These are phyloP conservation scores for Cytospora piceicola DNA, from an alignment of 2,329 filamentous ascomycete genomes.

Conservation along the genomic window DNA sequence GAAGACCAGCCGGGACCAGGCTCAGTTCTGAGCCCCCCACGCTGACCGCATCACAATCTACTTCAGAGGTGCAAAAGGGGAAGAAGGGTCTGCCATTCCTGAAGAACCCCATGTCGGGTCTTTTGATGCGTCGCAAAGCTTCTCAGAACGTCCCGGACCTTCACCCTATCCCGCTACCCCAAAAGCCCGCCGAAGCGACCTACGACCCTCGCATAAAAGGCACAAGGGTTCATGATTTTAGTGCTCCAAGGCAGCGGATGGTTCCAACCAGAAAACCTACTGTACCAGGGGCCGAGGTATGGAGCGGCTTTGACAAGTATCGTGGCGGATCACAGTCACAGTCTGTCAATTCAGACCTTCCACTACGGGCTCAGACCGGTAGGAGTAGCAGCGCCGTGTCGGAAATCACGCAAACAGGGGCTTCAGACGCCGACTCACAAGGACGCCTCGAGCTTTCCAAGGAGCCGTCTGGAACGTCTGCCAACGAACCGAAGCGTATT, in stretches of 20 bases:
- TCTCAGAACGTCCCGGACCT: conserved; percentile 53
- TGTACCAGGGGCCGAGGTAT: conserved; percentile 25
- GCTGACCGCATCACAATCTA: conserved; percentile 35
- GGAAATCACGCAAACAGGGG: conserved; percentile 21
- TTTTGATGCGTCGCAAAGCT: conserved; percentile 60
- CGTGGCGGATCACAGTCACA: conserved; percentile 11
- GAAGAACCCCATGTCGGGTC: conserved; percentile 62
- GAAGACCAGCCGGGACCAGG: conserved; percentile 48
- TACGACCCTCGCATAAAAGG: conserved; percentile 69
- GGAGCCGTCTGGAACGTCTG: conserved; percentile 17
- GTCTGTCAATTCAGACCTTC: conserved; percentile 9
- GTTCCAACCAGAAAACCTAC: conserved; percentile 32
- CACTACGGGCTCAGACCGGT: conserved; percentile 16
- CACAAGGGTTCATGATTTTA: conserved; percentile 68
- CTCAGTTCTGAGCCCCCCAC: conserved; percentile 45
- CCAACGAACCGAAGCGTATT: conserved; percentile 13
- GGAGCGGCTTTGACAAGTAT: conserved; percentile 22
- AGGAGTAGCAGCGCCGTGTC: conserved; percentile 23
- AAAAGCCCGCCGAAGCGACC: conserved; percentile 47
- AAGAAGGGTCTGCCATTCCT: conserved; percentile 61
- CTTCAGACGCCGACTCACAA: conserved; percentile 14
- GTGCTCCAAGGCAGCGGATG: conserved; percentile 55
- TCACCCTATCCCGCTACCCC: conserved; percentile 45
- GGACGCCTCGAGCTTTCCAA: conserved; percentile 16
- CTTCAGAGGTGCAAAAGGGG: conserved; percentile 48